Percentiles rank a stretch among this genome's conserved stretches.
phyloP scores from a whole-genome alignment of 805 yeast genomes.

The Starmerella powellii region DNA sequence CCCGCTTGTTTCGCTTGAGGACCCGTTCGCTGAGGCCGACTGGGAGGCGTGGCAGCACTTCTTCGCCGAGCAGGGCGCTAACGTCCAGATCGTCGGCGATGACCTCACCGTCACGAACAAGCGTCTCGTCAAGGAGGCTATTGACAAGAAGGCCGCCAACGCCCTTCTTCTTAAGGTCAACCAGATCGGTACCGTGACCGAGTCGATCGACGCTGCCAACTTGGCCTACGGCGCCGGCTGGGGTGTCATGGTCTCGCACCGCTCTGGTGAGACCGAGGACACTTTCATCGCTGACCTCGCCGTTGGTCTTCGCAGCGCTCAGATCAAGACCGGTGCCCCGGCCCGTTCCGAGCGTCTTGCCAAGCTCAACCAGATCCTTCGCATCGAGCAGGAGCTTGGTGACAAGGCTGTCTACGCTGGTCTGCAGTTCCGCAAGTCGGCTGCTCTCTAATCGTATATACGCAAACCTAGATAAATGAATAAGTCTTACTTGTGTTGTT shows the following conservation, averaged over 20 bases:
- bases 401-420: constrained; percentile 96
- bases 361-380: constrained; percentile 93
- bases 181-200: constrained; percentile 95
- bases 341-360: constrained; percentile 99
- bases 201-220: constrained; percentile 93
- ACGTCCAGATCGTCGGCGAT: constrained; percentile 90
- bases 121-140: constrained; percentile 83
- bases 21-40: constrained; percentile 99
- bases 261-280: constrained; percentile 99
- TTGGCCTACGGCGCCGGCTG: constrained; percentile 92
- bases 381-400: constrained; percentile 98
- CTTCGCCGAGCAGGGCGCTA: constrained; percentile 38
- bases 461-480: neutral
- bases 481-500: neutral
- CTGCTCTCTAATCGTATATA: constrained; percentile 25
- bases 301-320: constrained; percentile 97
- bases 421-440: constrained; percentile 59
- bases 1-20: constrained; percentile 98
- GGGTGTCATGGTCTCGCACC: constrained; percentile 99
- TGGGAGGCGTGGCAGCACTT: constrained; percentile 97
- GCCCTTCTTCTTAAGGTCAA: constrained; percentile 93
- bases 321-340: constrained; percentile 99
- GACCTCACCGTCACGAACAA: constrained; percentile 99
- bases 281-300: constrained; percentile 94
- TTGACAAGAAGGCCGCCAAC: constrained; percentile 90